Base-by-base conservation (phyloP, 306 rosid genomes). In the Arachis stenosperma region DNA sequence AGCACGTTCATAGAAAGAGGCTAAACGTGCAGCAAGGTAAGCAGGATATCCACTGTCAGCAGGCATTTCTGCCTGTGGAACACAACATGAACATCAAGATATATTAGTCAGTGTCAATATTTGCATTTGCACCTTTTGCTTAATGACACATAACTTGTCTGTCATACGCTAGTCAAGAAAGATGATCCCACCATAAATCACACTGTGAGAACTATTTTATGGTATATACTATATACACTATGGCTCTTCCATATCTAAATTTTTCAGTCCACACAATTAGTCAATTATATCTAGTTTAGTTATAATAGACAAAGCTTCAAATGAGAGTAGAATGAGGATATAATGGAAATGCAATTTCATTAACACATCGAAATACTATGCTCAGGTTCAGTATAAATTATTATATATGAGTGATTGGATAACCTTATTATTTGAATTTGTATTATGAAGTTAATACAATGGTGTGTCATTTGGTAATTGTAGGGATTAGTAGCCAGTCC, bases 21-120 rank as follows among this genome's bases (percentile, higher is more conserved):
- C 99, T 40, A 95, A 79, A 88, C 99, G 99, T 71, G 99, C 96
- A 50, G 99, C 99, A 74, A 95, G 94, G 75, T 95, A 95, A 44
- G 99, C 98, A 74, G 99, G 99, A 77, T 95, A 95, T 71, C 99
- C 99, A 90, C 99, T 95, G 82, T 95, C 99, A 57, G 99, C 99
- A 15, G 99, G 99, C 99, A 95, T 95, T 86, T 95, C 99, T 6
- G 99, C 99, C 99, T 95, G 86, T 87, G 83, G 51, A 82, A 47
- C 48, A 74, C 17, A 65, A 59, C 55, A 72, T 15, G 14, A 41
- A 57, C 63, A 60, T 82, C 70, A 67, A 56, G 61, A 73, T 40
- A 51, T 67, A 53, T 50, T 60, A 56, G 74, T 66, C 66, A 53
- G 41, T 59, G 30, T 51, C 69, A 77, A 71, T 57, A 47, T 54